These are phyloP conservation scores for Eimeria falciformis DNA, from an alignment of 169 alveolate genomes.

Conservation along the genomic window DNA sequence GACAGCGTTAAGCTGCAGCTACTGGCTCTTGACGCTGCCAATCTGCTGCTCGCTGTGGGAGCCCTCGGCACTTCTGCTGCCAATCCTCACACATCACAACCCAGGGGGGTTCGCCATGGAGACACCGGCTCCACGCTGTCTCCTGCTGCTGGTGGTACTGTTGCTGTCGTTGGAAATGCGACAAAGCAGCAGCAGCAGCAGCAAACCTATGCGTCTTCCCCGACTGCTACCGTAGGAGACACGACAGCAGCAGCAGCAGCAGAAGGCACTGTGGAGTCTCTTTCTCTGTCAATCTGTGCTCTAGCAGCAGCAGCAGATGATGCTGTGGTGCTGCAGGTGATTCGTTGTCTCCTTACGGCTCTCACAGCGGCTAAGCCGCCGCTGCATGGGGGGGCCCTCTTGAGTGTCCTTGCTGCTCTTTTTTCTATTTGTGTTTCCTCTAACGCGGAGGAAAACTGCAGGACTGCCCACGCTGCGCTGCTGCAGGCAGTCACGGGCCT, in stretches of 20 bases:
- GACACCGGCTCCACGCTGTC: too few species aligned
- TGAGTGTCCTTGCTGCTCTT: conserved; percentile 18
- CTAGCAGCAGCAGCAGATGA: conserved; percentile 28
- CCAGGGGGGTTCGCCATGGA: too few species aligned
- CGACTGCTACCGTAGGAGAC: not conserved
- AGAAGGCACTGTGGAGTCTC: not conserved
- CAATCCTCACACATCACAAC: too few species aligned
- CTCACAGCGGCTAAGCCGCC: conserved; percentile 41
- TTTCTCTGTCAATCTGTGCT: not conserved
- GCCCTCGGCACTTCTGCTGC: too few species aligned
- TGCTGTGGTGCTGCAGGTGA: conserved; percentile 61
- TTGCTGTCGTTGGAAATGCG: not conserved
- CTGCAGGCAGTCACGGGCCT: conserved; percentile 45
- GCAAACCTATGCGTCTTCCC: not conserved
- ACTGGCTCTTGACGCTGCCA: not conserved
- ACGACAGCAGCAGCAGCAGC: conserved; percentile 1
- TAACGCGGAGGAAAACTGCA: conserved; percentile 4
- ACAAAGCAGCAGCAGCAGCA: not conserved
- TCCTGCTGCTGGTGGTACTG: not conserved
- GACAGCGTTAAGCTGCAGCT: conserved; percentile 6
- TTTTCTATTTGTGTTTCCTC: not conserved
- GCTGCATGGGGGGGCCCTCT: conserved; percentile 63
- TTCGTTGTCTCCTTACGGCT: conserved; percentile 75
- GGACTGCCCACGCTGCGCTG: conserved; percentile 74
- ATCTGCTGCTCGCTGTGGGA: conserved; percentile 5